Evolutionary conservation across 495 filamentous ascomycete genomes (phyloP), one percentile per base, ranked within the genome.

Genomic region (Tuber microsphaerosporum): DNA sequence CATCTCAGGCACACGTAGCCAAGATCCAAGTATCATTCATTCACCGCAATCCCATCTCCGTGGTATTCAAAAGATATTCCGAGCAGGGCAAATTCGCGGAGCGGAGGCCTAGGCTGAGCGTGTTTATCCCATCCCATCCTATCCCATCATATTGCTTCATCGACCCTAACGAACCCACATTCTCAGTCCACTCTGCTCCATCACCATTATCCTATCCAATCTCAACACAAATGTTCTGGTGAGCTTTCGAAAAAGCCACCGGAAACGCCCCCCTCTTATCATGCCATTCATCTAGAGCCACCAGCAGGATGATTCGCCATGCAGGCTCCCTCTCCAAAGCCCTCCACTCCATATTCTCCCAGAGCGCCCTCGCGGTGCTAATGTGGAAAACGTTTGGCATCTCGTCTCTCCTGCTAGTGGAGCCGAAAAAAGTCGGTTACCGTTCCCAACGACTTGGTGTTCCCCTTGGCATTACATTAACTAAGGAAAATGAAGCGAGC

Each of bases 301-400:
- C 46, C 22, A 26, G 22, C 20, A 56, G 48, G 20, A n/a, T 6
- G 48, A 56, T 26, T 7, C 7, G 9, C 48, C 48, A 9, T 10
- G 8, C 48, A 10, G 7, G 48, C 22, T 22, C 9, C 8, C 48
- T 56, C 48, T 77, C 75, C 89, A 91, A 69, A 5, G 37, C 61
- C 46, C 44, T 77, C 46, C 74, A 76, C 48, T 69, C 76, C 3
- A 68, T 79, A 34, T n/a, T 77, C 31, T 51, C 71, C 12, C 51
- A 76, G 37, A 75, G 77, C 16, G 75, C 79, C 89, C 86, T 46
- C 8, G 85, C 89, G 20, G 86, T 86, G 34, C 86, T 93, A 16
- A 87, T 86, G 7, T 89, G 89, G 82, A 89, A 87, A 77, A 91
- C 91, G 2, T 90, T 90, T 2, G 91, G 93, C 82, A 92, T 92